Base-by-base conservation (phyloP, 176 grass and related monocot genomes). In the Puccinellia tenuiflora region DNA sequence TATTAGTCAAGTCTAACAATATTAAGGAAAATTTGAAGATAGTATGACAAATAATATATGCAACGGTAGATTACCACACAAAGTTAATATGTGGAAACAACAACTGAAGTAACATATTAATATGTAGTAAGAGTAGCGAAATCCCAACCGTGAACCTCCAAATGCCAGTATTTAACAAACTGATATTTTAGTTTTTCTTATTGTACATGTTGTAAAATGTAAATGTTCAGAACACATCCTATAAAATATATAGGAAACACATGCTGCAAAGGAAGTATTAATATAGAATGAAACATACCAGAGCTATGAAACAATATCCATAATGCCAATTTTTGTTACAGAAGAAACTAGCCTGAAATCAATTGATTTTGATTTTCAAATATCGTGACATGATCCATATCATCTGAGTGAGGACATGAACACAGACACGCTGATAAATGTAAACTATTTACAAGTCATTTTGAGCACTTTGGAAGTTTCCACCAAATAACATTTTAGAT, bases 1-100 rank as follows among this genome's bases (percentile, higher is more conserved):
- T 94, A 77, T 79, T 85, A 22, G 87, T 71, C 31, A 94, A 83
- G 25, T 87, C 92, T 94, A 76, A 81, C 13, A 53, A 26, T 24
- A 72, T 84, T 50, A 87, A 94, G 79, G 54, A 84, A 80, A 73
- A 45, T 7, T 50, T 12, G 15, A 9, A 26, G 38, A 87, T 61
- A 57, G 56, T 50, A 74, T 85, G 31, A 24, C 13, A 82, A 86
- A 83, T 68, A 21, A 75, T 75, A 73, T 53, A 78, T 21, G 7
- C 35, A 85, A 29, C 9, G n/a, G 11, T 86, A 51, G 1, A 42
- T 37, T 72, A 18, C 33, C 67, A 79, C 50, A 71, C 7, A 51
- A 79, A 45, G 25, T 79, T 71, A 71, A 53, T 73, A 25, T 83
- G 54, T 83, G 54, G 14, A 68, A 57, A 68, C 38, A 35, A 14